Base-by-base conservation (phyloP, 805 yeast genomes). In the Kluyveromyces lactis region DNA sequence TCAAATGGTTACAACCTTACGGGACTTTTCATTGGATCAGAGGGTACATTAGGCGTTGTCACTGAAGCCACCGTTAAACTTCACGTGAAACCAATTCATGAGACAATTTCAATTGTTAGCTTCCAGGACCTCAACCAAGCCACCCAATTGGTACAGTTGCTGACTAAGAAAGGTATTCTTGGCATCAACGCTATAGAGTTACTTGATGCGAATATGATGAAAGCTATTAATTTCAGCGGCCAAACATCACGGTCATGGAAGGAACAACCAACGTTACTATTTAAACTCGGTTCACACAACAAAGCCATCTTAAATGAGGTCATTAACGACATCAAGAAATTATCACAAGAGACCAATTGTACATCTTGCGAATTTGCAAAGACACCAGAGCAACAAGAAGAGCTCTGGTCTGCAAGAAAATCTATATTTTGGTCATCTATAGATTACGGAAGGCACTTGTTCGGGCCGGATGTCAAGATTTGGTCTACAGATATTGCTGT, bases 401-500 rank as follows among this genome's bases (percentile, higher is more conserved):
- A 82, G 52, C 63, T 86, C 30, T 86, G 90, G 79, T 71, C 79
- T 13, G 95, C 95, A 7, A 63, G 95, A 40, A 85, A 85, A 56
- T 79, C 81, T 56, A 92, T 83, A 0, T 55, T 79, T 2, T 79
- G 82, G 80, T 74, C 83, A 9, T 73, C 80, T 3, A 70, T 81
- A 38, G 81, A 79, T 42, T 75, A 73, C 45, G 94, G 90, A 1
- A 64, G 70, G 26, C 58, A 62, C 36, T 42, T 52, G 3, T 52
- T 59, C 36, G 72, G 72, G 39, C 63, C 71, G 39, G 79, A 81
- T 43, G 76, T 78, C 39, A 79, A 80, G 55, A 63, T 80, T 15
- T 85, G 95, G 92, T 84, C 95, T 31, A 86, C 95, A 1, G 95
- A 86, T 58, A 86, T 85, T 39, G 95, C 95, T 0, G 95, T 86